A percentile compares a stretch with the other conserved stretches of the same genome.
These are phyloP conservation scores for Rhipidocladum racemiflorum DNA, from an alignment of 176 grass and related monocot species.

Conservation along the genomic window DNA sequence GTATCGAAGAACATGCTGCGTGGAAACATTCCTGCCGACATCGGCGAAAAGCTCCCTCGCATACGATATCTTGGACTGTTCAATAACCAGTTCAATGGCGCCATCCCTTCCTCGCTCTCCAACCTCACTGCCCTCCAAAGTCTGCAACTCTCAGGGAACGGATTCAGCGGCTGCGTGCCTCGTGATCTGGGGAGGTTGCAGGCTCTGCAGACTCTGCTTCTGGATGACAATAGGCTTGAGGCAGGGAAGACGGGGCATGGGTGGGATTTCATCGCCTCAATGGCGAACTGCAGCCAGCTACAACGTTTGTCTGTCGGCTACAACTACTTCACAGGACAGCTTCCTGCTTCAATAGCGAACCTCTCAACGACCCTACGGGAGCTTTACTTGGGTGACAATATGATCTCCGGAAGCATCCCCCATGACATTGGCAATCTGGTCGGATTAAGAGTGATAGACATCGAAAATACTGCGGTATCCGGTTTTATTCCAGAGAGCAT, in stretches of 20 bases:
- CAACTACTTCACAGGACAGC: constrained; percentile 2
- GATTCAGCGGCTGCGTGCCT: neutral
- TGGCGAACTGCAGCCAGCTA: constrained; percentile 9
- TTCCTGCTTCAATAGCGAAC: neutral
- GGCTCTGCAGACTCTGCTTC: neutral
- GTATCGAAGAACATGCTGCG: neutral
- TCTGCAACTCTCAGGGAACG: neutral
- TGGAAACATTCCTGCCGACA: neutral
- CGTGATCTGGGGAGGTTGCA: neutral
- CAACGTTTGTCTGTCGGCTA: neutral
- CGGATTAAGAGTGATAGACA: neutral
- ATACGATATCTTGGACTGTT: neutral
- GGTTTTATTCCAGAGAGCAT: constrained; percentile 19
- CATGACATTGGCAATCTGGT: neutral
- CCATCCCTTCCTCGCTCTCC: neutral
- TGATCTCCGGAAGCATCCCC: constrained; percentile 3
- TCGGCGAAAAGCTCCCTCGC: neutral
- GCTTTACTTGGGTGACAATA: neutral
- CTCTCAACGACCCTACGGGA: neutral
- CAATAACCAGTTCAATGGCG: neutral
- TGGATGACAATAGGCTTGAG: neutral
- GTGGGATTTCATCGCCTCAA: neutral
- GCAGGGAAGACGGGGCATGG: neutral
- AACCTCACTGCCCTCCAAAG: neutral
- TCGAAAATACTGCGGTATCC: neutral